These are phyloP conservation scores for Boletales sp. DNA, from an alignment of 768 basidiomycete genomes.

Conservation along the genomic window DNA sequence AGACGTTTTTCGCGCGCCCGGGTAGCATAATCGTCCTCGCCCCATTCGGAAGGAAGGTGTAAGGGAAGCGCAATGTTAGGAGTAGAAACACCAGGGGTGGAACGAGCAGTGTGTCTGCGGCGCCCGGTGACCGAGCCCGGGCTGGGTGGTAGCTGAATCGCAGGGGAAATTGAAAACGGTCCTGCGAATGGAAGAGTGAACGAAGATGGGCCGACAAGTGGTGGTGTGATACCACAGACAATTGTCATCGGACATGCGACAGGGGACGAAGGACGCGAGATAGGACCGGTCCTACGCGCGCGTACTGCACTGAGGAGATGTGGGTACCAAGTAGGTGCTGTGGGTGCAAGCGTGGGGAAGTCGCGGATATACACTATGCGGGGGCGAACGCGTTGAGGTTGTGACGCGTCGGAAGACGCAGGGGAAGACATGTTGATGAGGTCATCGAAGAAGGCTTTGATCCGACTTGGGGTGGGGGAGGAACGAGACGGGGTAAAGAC, in stretches of 20 bases:
- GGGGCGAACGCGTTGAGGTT: slow-evolving; percentile 38
- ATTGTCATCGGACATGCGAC: slow-evolving; percentile 73
- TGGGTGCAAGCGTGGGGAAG: slow-evolving; percentile 68
- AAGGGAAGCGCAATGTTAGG: slow-evolving; percentile 17
- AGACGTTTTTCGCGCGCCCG: slow-evolving; percentile 70
- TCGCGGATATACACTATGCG: slow-evolving; percentile 85
- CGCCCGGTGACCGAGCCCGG: background rate
- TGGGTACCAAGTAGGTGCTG: slow-evolving; percentile 77
- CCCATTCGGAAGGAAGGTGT: slow-evolving; percentile 44
- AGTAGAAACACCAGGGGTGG: slow-evolving; percentile 26
- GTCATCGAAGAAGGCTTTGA: slow-evolving; percentile 73
- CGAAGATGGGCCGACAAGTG: slow-evolving; percentile 52
- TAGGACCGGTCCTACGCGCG: slow-evolving; percentile 63
- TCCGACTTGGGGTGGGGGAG: slow-evolving; percentile 47
- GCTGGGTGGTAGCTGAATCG: slow-evolving; percentile 10
- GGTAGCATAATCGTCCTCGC: slow-evolving; percentile 63
- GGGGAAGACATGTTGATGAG: slow-evolving; percentile 60
- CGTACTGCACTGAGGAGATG: slow-evolving; percentile 76
- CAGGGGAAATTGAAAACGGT: slow-evolving; percentile 9
- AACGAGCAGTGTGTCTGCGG: slow-evolving; percentile 16
- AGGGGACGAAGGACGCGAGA: slow-evolving; percentile 56
- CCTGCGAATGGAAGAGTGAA: slow-evolving; percentile 5
- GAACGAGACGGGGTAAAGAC: slow-evolving; percentile 39
- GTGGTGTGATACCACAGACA: slow-evolving; percentile 82
- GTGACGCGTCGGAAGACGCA: slow-evolving; percentile 23